Percentiles rank a stretch among this genome's conserved stretches.
phyloP scores from a whole-genome alignment of 2,329 filamentous ascomycete genomes.

The Periglandula ipomoeae region DNA sequence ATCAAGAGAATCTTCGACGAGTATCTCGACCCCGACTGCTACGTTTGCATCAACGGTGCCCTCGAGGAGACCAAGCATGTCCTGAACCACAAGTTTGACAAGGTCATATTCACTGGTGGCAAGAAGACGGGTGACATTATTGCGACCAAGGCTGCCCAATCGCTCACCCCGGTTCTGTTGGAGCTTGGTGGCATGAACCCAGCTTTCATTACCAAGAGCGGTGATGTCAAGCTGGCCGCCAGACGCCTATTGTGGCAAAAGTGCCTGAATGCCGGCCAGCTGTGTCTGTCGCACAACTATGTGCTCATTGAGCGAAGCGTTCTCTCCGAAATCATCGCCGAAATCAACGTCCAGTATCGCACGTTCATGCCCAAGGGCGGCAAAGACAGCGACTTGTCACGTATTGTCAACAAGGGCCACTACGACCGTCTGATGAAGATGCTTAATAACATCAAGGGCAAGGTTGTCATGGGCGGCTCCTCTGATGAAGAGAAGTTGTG shows the following conservation, averaged over 20 bases:
- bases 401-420: constrained; percentile 71
- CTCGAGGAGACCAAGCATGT: constrained; percentile 73
- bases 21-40: constrained; percentile 68
- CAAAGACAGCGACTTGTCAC: constrained; percentile 68
- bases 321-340: constrained; percentile 60
- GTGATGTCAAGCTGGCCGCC: constrained; percentile 72
- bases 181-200: constrained; percentile 92
- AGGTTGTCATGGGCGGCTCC: constrained; percentile 78
- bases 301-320: constrained; percentile 71
- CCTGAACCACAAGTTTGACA: constrained; percentile 88
- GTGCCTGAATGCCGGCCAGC: constrained; percentile 75
- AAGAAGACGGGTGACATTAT: constrained; percentile 75
- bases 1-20: constrained; percentile 69
- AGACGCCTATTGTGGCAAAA: constrained; percentile 85
- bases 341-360: constrained; percentile 61
- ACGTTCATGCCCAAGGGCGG: constrained; percentile 80
- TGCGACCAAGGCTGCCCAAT: constrained; percentile 78
- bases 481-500: constrained; percentile 73
- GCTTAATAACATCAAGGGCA: constrained; percentile 75
- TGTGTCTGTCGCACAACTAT: constrained; percentile 92
- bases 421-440: constrained; percentile 82
- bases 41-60: constrained; percentile 70
- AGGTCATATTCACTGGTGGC: constrained; percentile 93
- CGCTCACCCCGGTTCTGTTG: constrained; percentile 77
- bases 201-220: constrained; percentile 78